phyloP scores from a whole-genome alignment of 2,329 filamentous ascomycete species.

The Domatiomyces catenatus region DNA sequence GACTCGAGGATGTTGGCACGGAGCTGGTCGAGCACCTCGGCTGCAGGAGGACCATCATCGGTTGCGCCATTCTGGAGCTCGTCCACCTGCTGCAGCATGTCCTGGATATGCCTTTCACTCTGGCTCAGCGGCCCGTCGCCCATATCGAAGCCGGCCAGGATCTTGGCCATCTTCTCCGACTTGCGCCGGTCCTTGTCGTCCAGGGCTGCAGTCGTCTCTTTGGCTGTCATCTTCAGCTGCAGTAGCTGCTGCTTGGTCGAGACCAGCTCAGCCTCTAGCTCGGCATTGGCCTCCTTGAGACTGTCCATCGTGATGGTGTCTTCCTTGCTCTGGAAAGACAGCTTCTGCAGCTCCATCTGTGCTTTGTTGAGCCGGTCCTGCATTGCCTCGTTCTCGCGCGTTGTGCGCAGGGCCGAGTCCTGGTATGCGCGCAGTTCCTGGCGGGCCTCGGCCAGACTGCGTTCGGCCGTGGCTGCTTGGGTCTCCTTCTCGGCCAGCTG shows the following conservation, averaged over 20 bases:
- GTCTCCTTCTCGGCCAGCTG: slow-evolving; percentile 88
- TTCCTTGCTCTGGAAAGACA: slow-evolving; percentile 93
- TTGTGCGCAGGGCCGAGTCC: slow-evolving; percentile 66
- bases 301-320: slow-evolving; percentile 95
- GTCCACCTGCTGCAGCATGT: slow-evolving; percentile 72
- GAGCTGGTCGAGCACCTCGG: slow-evolving; percentile 65
- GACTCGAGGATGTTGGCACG: slow-evolving; percentile 70
- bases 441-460: slow-evolving; percentile 63
- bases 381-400: slow-evolving; percentile 80
- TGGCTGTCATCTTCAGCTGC: slow-evolving; percentile 90
- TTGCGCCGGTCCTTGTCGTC: slow-evolving; percentile 99
- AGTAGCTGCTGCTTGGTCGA: slow-evolving; percentile 86
- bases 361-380: slow-evolving; percentile 77
- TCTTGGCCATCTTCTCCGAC: slow-evolving; percentile 98
- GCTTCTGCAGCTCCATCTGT: slow-evolving; percentile 90
- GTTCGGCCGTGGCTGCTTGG: slow-evolving; percentile 61
- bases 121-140: slow-evolving; percentile 86
- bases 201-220: slow-evolving; percentile 74
- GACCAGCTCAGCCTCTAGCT: slow-evolving; percentile 81
- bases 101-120: slow-evolving; percentile 71
- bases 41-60: slow-evolving; percentile 61
- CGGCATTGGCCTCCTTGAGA: slow-evolving; percentile 85
- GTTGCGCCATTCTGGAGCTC: slow-evolving; percentile 60
- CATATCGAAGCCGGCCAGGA: slow-evolving; percentile 98
- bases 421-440: slow-evolving; percentile 76